phyloP scores from a whole-genome alignment of 768 basidiomycete species.

The Baorangia bicolor region DNA sequence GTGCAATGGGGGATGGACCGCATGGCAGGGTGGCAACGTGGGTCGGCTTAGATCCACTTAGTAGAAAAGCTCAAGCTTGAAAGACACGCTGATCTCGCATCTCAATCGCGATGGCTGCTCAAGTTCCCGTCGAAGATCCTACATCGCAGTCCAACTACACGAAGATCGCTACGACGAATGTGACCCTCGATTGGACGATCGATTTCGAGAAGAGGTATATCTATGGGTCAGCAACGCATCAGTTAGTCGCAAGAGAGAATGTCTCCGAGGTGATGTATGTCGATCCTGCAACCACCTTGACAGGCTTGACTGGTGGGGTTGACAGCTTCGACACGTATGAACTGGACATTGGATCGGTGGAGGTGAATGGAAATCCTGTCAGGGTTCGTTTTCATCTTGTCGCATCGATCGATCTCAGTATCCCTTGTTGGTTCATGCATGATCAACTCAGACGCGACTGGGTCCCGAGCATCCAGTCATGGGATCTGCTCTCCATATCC shows the following conservation, averaged over 20 bases:
- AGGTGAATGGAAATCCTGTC: constrained; percentile 47
- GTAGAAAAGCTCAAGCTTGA: not conserved
- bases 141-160: constrained; percentile 61
- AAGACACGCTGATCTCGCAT: not conserved
- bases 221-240: constrained; percentile 47
- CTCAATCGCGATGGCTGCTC: constrained; percentile 12
- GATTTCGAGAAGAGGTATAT: constrained; percentile 50
- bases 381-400: constrained; percentile 37
- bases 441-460: constrained; percentile 45
- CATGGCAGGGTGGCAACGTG: not conserved
- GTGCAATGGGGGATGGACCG: too few relatives aligned
- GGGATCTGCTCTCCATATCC: constrained; percentile 72
- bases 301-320: not conserved
- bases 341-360: constrained; percentile 55
- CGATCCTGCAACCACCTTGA: not conserved
- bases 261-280: constrained; percentile 45
- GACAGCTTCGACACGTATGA: constrained; percentile 47
- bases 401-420: not conserved
- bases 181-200: constrained; percentile 56
- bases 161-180: constrained; percentile 45
- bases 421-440: not conserved
- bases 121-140: constrained; percentile 33
- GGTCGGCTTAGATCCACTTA: too few relatives aligned
- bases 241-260: constrained; percentile 37
- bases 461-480: constrained; percentile 63